Evolutionary conservation across 176 grass and related monocot genomes (phyloP), one percentile per base, ranked within the genome.

Genomic region (Phoenix dactylifera): DNA sequence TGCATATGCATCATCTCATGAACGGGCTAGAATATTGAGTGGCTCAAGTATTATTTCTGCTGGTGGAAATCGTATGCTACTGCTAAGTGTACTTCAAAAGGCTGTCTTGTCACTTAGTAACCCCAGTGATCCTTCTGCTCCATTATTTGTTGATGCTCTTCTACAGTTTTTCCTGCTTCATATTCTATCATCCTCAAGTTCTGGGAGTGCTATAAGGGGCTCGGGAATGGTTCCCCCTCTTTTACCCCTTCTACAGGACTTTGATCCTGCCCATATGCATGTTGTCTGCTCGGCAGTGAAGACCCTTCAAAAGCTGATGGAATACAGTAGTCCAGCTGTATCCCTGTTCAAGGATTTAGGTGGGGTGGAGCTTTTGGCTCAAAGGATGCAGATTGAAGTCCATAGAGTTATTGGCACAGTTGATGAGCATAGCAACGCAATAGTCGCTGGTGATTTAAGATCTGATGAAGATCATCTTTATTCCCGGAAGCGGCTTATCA

Each of bases 91-190:
- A 61, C 69, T 97, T 69, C 92, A 97, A 69, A 97, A 97, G 74
- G 84, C 92, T 77, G 88, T 97, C 77, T 67, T 76, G 18, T 88
- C 92, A 62, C 80, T 97, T 32, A 80, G 75, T 64, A 88, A 86
- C 62, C 81, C 81, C 67, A 97, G 72, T 69, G 92, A 91, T 70
- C 86, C 87, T 22, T 91, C 92, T 78, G 68, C 86, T 60, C 87
- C 87, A 30, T 66, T 91, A 22, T 88, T 98, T 88, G 93, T 98
- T 51, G 93, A 92, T 51, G 84, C 93, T 67, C 87, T 98, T 66
- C 81, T 98, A 26, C 87, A 90, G 14, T 98, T 98, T 70, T 98
- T 98, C 72, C 79, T 98, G 20, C 88, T 98, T 55, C 93, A 98
- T 83, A 87, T 98, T 39, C 68, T 98, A 35, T 92, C 87, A 50